phyloP scores from a whole-genome alignment of 208 protist species.

The Leishmania gerbilli region DNA sequence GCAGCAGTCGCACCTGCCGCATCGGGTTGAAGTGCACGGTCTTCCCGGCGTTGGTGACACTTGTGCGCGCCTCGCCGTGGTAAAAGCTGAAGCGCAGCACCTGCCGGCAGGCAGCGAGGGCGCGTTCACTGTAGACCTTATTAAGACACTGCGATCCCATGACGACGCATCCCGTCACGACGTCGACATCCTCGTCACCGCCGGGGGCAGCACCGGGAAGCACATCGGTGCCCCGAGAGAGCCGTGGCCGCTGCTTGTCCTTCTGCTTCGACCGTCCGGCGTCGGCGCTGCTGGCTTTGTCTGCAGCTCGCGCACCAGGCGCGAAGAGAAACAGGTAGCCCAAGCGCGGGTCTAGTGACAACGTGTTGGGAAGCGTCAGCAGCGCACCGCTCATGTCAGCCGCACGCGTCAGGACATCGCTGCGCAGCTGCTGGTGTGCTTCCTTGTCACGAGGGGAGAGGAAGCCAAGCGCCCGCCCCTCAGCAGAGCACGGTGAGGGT shows the following conservation, averaged over 20 bases:
- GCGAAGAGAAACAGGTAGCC: conserved; percentile 63
- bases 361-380: not conserved
- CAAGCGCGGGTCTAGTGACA: conserved; percentile 54
- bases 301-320: conserved; percentile 4
- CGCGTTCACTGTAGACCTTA: conserved; percentile 9
- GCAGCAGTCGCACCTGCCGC: conserved; percentile 7
- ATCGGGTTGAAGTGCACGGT: conserved; percentile 28
- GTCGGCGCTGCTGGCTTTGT: not conserved
- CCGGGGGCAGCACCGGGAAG: not conserved
- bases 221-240: not conserved
- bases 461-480: not conserved
- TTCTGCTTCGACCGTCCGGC: not conserved
- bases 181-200: not conserved
- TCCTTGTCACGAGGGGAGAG: conserved; percentile 7
- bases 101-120: conserved; percentile 13
- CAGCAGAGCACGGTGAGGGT: not conserved
- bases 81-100: conserved; percentile 38
- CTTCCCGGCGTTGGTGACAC: conserved; percentile 30
- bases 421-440: conserved; percentile 24
- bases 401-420: conserved; percentile 22
- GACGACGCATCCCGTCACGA: conserved; percentile 20
- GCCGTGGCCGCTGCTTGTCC: not conserved
- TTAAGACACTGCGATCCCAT: conserved; percentile 12
- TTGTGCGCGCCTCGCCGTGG: conserved; percentile 23
- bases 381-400: conserved; percentile 2